Conservation (phyloP, 805 yeast genomes). For the Torulaspora microellipsoides region DNA sequence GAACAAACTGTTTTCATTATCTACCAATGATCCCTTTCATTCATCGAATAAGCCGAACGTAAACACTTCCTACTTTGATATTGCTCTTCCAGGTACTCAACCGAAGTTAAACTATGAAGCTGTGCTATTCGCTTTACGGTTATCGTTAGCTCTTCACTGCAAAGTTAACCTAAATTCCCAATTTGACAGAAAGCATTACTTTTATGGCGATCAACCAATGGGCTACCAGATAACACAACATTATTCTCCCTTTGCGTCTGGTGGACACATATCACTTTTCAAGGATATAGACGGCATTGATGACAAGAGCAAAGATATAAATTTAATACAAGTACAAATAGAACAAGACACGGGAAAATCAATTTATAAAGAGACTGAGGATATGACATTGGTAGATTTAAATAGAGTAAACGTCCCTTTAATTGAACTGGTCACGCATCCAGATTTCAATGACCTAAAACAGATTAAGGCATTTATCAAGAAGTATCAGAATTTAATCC, state of each 20-base stretch:
- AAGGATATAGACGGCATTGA: conserved; percentile 51
- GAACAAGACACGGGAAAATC: conserved; percentile 96
- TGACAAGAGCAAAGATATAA: conserved; percentile 43
- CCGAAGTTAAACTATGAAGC: conserved; percentile 78
- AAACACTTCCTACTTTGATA: conserved; percentile 71
- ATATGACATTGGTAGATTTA: conserved; percentile 55
- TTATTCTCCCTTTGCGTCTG: conserved; percentile 68
- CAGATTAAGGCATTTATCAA: conserved; percentile 76
- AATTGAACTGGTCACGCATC: conserved; percentile 86
- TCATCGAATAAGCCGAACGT: conserved; percentile 55
- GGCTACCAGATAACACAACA: conserved; percentile 96
- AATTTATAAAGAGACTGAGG: conserved; percentile 41
- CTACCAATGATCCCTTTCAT: conserved; percentile 45
- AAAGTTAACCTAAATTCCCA: conserved; percentile 51
- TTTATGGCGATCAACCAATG: conserved; percentile 92
- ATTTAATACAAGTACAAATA: conserved; percentile 76
- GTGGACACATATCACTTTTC: conserved; percentile 53
- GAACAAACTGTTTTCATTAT: conserved; percentile 70
- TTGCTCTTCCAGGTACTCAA: conserved; percentile 88
- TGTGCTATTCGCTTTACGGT: conserved; percentile 59
- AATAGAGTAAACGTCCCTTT: conserved; percentile 84
- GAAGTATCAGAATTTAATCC: conserved; percentile 69
- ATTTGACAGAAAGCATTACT: conserved; percentile 93
- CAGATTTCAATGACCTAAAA: conserved; percentile 65
- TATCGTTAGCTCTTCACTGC: conserved; percentile 67